Base-by-base conservation (phyloP, 352 stramenopile species). In the Phytopythium chamaehyphon region DNA sequence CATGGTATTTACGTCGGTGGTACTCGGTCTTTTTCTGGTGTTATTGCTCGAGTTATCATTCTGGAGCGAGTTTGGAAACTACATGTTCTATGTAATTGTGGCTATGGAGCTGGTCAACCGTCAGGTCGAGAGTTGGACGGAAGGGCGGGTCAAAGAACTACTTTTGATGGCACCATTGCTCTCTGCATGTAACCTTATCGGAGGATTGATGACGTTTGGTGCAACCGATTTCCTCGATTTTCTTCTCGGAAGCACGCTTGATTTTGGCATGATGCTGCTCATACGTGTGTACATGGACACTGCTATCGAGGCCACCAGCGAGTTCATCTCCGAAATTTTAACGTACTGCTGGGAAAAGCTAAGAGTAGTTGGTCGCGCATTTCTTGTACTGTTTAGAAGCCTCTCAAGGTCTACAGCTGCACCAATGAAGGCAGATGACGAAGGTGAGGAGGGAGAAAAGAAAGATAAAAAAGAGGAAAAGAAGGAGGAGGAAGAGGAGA, bases 201-300 rank as follows among this genome's bases (percentile, higher is more conserved):
- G 93, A 50, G 86, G 80, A 6, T 81, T 98, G 19, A 96, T 98
- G 59, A 98, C 91, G 1, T 97, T 99, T 57, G 95, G 89, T 8
- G 92, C 96, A 9, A 88, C 92, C 43, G 92, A 99, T 62, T 99
- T 99, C 65, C 69, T 95, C 23, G 96, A 98, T 67, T 99, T 99
- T 62, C 78, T 98, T 15, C 73, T 98, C 35, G 94, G 86, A 6
- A 98, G 96, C 55, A 90, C 97, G 31, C 81, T 98, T 4, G 86
- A 97, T 21, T 97, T 98, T 56, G 95, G 94, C 8, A 93, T 98
- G 47, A 91, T 98, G 62, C 63, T 99, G n/a, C 59, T 98, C 11
- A 93, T 87, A 62, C 66, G 86, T 8, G 83, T 98, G 33, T 98
- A 98, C 60, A 69, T 86, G 3, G 86, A 95, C 15, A 92, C 93